A percentile compares a stretch with the other conserved stretches of the same genome.
Evolutionary conservation across 2,329 filamentous ascomycete genomes (phyloP).

Genomic region (Cercospora nicotianae): DNA sequence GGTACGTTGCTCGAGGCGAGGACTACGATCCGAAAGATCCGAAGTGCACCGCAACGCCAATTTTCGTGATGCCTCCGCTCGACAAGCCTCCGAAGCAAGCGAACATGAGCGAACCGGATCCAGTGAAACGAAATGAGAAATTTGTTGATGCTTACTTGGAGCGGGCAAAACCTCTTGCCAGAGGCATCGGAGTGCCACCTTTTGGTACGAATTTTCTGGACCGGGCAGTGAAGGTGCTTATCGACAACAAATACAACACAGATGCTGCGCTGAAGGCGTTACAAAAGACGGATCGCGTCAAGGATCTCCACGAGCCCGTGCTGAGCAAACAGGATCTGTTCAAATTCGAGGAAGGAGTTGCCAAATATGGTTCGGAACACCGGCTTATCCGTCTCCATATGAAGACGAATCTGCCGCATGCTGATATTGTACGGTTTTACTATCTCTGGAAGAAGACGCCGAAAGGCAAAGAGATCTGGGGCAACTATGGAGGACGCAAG

Average conservation of each 20-base stretch:
- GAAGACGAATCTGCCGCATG: conserved; percentile 70
- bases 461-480: conserved; percentile 84
- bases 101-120: conserved; percentile 14
- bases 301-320: conserved; percentile 80
- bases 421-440: conserved; percentile 85
- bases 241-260: conserved; percentile 68
- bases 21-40: conserved; percentile 72
- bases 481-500: conserved; percentile 80
- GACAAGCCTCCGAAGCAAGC: conserved; percentile 28
- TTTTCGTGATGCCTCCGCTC: conserved; percentile 68
- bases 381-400: conserved; percentile 80
- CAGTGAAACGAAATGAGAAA: conserved; percentile 45
- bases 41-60: conserved; percentile 69
- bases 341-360: conserved; percentile 87
- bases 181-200: conserved; percentile 68
- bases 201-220: conserved; percentile 85
- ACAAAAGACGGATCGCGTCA: conserved; percentile 64
- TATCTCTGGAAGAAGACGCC: conserved; percentile 98
- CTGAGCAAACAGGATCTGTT: conserved; percentile 76
- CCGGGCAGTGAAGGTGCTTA: conserved; percentile 74
- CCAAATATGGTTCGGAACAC: conserved; percentile 88
- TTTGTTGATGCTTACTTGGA: conserved; percentile 76
- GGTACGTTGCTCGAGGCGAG: conserved; percentile 81
- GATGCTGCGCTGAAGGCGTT: conserved; percentile 71
- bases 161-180: conserved; percentile 64